Evolutionary conservation across 805 yeast species (phyloP).

Genomic region (Candida pseudoglaebosa): DNA sequence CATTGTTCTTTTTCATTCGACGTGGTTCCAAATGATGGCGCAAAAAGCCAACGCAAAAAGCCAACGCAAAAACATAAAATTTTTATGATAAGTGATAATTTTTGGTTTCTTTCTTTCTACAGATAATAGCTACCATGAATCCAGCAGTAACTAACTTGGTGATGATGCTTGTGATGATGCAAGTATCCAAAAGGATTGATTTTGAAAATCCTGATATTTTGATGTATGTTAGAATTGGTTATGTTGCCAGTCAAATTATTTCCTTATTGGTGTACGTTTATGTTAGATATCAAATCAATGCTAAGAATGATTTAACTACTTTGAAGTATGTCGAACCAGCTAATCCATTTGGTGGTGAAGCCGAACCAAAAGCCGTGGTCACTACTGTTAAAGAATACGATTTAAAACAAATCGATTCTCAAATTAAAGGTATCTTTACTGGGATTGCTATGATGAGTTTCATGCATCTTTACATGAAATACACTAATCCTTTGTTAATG

Average conservation of each 20-base stretch:
- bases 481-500: constrained; percentile 94
- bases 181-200: constrained; percentile 82
- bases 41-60: neutral
- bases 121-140: constrained; percentile 56
- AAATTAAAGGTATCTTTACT: constrained; percentile 80
- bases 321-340: constrained; percentile 88
- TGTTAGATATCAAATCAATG: constrained; percentile 55
- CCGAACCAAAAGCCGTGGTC: constrained; percentile 71
- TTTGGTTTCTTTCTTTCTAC: neutral
- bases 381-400: constrained; percentile 96
- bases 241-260: constrained; percentile 59
- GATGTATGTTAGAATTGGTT: constrained; percentile 70
- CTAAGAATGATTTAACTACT: constrained; percentile 87
- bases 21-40: neutral
- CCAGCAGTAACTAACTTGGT: constrained; percentile 84
- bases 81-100: no score
- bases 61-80: neutral
- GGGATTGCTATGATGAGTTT: constrained; percentile 95
- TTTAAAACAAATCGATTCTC: constrained; percentile 73
- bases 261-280: constrained; percentile 65
- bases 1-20: neutral
- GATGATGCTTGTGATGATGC: constrained; percentile 96
- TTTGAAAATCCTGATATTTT: constrained; percentile 78
- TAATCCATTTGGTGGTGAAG: constrained; percentile 70
- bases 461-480: constrained; percentile 97